Conservation (phyloP, 148 eudicot species). For the Vaccinium vitisidaea region DNA sequence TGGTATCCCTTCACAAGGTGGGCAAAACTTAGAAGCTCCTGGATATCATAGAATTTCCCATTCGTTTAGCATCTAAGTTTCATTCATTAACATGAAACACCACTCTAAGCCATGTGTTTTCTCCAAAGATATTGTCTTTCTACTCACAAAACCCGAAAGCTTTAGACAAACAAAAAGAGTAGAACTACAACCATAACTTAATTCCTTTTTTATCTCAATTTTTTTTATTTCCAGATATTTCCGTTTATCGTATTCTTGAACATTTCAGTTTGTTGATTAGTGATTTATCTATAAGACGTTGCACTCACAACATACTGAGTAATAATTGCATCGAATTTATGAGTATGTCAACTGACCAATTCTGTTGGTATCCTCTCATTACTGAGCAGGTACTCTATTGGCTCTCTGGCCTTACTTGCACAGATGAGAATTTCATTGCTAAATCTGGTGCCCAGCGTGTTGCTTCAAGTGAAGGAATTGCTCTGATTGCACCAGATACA, state of each 20-base stretch:
- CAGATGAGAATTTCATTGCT: conserved; percentile 85
- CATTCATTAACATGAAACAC: neutral
- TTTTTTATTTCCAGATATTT: neutral
- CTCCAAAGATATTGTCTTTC: neutral
- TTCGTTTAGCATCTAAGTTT: neutral
- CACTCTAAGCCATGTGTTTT: neutral
- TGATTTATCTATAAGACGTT: neutral
- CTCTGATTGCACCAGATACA: conserved; percentile 81
- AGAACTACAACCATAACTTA: neutral
- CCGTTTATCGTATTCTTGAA: neutral
- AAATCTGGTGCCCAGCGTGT: conserved; percentile 97
- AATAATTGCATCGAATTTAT: neutral
- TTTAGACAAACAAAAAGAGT: neutral
- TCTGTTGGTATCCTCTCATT: neutral
- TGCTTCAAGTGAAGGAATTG: conserved; percentile 84
- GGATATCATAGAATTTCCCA: no score
- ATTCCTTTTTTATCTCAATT: neutral
- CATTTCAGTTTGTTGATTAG: neutral
- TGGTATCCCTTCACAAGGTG: no score
- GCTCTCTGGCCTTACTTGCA: conserved; percentile 93
- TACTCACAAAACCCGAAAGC: neutral
- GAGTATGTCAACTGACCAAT: neutral
- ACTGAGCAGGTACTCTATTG: conserved; percentile 79
- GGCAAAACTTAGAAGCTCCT: no score
- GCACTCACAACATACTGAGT: neutral